Evolutionary conservation across 768 basidiomycete species (phyloP), one percentile per base, ranked within the genome.

Genomic region (Lentinula raphanica): DNA sequence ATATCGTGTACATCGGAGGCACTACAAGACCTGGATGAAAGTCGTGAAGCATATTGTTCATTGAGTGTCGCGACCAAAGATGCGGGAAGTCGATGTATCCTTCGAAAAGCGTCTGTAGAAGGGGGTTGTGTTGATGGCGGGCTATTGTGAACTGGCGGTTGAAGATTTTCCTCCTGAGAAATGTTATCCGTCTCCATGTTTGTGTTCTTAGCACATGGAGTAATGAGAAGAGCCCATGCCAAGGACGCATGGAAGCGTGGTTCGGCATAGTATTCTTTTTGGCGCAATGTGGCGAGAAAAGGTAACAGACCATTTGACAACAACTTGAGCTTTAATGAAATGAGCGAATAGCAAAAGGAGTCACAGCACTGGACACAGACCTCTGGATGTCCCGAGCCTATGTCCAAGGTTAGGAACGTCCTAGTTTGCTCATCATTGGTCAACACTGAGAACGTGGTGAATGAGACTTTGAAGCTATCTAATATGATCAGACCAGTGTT

Each of bases 171-270:
- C 35, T 15, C 48, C 51, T 48, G 27, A 44, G 42, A 35, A 60
- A 27, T 49, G 27, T 19, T 1, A 21, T 44, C 46, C 44, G 21
- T 6, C 32, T 45, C 56, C 38, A 56, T 19, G 28, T 59, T 11
- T 48, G 42, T 21, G 25, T 46, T 36, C 45, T 54, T 59, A 49
- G 49, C 21, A 40, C 49, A 9, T 19, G 56, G 21, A 8, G 55
- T 7, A 8, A 59, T 44, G 50, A 92, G 80, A 44, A 93, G 76
- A 13, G 86, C 84, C 94, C 95, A 97, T 9, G 86, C 92, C 56
- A 97, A 84, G 2, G 93, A 95, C 12, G 89, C 81, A 67, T 98
- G 95, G 66, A 94, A 97, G 45, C 86, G 83, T 19, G 95, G 93
- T 29, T 82, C 73, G 32, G 74, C 65, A 71, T 98, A 96, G 71